These are phyloP conservation scores for Microcyclosporella mali DNA, from an alignment of 2,329 filamentous ascomycete species.

Conservation along the genomic window DNA sequence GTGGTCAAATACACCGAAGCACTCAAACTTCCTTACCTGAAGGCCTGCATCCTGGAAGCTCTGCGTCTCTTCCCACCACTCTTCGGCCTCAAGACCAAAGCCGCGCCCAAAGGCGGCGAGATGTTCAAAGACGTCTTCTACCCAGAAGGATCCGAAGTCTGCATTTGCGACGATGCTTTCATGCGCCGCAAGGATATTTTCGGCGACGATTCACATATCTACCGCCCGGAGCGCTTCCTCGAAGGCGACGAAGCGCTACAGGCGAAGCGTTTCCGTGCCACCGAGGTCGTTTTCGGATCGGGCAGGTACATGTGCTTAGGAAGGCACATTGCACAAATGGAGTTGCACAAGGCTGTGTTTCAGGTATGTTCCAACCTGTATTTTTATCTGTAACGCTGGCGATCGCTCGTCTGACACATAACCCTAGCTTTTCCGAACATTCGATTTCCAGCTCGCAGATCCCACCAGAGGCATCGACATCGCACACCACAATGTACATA, in stretches of 20 bases:
- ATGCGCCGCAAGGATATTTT: constrained; percentile 34
- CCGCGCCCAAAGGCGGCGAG: constrained; percentile 23
- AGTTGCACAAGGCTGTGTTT: constrained; percentile 45
- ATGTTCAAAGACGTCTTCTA: constrained; percentile 35
- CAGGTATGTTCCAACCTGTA: constrained; percentile 37
- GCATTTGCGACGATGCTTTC: constrained; percentile 39
- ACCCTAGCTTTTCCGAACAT: constrained; percentile 16
- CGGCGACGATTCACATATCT: constrained; percentile 29
- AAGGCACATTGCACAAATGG: constrained; percentile 44
- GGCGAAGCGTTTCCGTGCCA: constrained; percentile 35
- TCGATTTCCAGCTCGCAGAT: constrained; percentile 19
- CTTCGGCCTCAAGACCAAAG: constrained; percentile 25
- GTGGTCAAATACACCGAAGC: constrained; percentile 23
- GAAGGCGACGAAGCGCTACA: constrained; percentile 34
- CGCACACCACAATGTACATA: constrained; percentile 15
- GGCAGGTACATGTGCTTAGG: constrained; percentile 45
- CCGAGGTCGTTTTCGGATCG: constrained; percentile 43
- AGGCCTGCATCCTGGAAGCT: constrained; percentile 29
- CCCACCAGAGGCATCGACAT: constrained; percentile 15
- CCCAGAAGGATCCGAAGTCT: constrained; percentile 29
- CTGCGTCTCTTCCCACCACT: constrained; percentile 29
- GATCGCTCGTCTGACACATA: not conserved
- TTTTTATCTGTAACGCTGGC: no score
- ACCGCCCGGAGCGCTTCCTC: constrained; percentile 33
- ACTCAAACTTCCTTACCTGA: constrained; percentile 27